Evolutionary conservation across 2,329 filamentous ascomycete genomes (phyloP), one percentile per base, ranked within the genome.

Genomic region (Mariannaea sp.): DNA sequence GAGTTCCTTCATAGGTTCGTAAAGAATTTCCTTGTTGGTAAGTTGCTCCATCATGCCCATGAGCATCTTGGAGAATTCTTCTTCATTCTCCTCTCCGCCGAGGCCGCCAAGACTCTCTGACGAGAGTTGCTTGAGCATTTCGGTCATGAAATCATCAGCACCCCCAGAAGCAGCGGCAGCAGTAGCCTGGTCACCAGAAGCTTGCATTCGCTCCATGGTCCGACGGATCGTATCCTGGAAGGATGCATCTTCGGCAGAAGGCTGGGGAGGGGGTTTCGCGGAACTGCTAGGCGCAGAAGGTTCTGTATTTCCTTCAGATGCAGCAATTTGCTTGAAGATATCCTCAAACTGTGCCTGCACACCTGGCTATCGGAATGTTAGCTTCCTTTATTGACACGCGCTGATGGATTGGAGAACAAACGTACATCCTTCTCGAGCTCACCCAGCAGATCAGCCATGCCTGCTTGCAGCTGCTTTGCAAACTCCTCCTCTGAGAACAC

Each of bases 11-110:
- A 99, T 97, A 2, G 94, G 94, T 75, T 99, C 93, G 70, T 97
- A 97, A 44, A 99, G 75, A 58, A 99, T 97, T 64, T 97, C 94
- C 77, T 96, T 97, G 73, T 96, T 96, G 3, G 94, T 97, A 58
- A 99, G 81, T 73, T 99, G 92, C 75, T 97, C 91, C 93, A 99
- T 97, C 91, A 97, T 96, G 48, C 89, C 90, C 81, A 96, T 85
- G 55, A 99, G 83, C 85, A 97, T 91, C 75, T 96, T 93, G 52
- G 90, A 92, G 66, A 97, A 89, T 64, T 96, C 92, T 65, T 94
- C 92, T 51, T 97, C 91, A 44, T 70, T 66, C 30, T 72, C 74
- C 8, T 83, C 86, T n/a, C 68, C 68, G n/a, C 81, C 84, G 1
- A 78, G 71, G 26, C 63, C 68, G 10, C 81, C 84, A 1, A 77